phyloP scores from a whole-genome alignment of 1,139 yeast genomes.

The Candida sp. region DNA sequence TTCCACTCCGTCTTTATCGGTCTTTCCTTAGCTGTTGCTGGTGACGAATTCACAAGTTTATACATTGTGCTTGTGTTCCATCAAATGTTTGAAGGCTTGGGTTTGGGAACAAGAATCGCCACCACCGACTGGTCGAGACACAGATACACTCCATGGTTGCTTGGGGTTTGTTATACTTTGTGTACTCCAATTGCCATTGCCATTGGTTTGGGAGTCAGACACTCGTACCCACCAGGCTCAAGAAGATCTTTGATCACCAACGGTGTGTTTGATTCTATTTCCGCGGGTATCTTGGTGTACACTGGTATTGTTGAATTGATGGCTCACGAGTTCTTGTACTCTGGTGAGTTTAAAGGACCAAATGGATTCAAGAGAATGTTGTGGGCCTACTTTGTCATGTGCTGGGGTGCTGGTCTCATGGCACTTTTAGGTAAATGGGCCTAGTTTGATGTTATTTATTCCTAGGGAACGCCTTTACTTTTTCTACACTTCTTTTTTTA shows the following conservation, averaged over 20 bases:
- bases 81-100: constrained; percentile 93
- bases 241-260: constrained; percentile 68
- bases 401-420: constrained; percentile 82
- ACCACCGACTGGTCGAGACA: constrained; percentile 67
- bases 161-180: constrained; percentile 65
- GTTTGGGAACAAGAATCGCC: constrained; percentile 87
- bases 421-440: constrained; percentile 92
- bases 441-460: constrained; percentile 24
- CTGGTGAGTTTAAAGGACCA: constrained; percentile 61
- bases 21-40: constrained; percentile 70
- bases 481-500: not conserved
- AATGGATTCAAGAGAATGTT: constrained; percentile 45
- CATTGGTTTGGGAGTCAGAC: constrained; percentile 84
- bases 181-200: constrained; percentile 87
- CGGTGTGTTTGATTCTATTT: constrained; percentile 83
- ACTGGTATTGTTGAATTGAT: constrained; percentile 87
- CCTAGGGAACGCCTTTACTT: not conserved
- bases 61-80: constrained; percentile 88
- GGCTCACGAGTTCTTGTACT: constrained; percentile 86
- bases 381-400: constrained; percentile 47
- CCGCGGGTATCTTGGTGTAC: constrained; percentile 85
- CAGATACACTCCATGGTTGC: constrained; percentile 58
- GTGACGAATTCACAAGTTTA: constrained; percentile 73
- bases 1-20: constrained; percentile 88
- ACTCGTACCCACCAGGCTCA: constrained; percentile 63